Evolutionary conservation across 768 basidiomycete species (phyloP), one percentile per base, ranked within the genome.

Genomic region (Lentinula guzmanii): DNA sequence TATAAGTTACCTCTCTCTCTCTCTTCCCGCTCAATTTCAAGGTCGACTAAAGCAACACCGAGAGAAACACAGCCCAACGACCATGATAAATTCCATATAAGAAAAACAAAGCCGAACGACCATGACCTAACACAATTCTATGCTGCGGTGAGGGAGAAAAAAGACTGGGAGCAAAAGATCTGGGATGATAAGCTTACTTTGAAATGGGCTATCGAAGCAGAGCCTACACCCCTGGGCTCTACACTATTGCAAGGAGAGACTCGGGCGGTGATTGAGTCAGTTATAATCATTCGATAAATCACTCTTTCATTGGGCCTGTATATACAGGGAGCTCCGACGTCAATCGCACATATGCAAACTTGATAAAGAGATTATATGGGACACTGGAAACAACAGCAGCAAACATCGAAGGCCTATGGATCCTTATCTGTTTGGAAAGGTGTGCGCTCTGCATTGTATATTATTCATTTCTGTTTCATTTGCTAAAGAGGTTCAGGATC

Each of bases 341-440:
- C 1, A 9, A 43, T 8, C 39, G 21, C 21, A 39, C 3, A 43
- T 41, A 18, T 10, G 24, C 2, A 28, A 56, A 41, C 41, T 56
- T 15, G 55, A 56, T 24, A 18, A n/a, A 11, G 55, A 43, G 2
- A 16, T 56, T 9, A 34, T 35, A 13, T 16, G 43, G 41, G 16
- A 28, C 15, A 13, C 10, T 43, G 41, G 39, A 15, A 5, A n/a
- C 10, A 11, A 42, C 55, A n/a, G 11, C 55, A 41, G 51, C 51
- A 52, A 50, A 13, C 21, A 50, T 5, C 42, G 16, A 13, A n/a
- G 42, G 21, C 21, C 18, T 13, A 42, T 41, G 13, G 1, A 66
- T 58, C 65, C 65, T 18, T 58, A 64, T n/a, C 61, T 61, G 4
- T 41, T 28, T 18, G 64, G 64, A 5, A 64, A 62, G 50, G 65